These are phyloP conservation scores for Bryoerythrophyllum caledonicum DNA, from an alignment of 225 moss, liverwort and hornwort genomes.

Conservation along the genomic window DNA sequence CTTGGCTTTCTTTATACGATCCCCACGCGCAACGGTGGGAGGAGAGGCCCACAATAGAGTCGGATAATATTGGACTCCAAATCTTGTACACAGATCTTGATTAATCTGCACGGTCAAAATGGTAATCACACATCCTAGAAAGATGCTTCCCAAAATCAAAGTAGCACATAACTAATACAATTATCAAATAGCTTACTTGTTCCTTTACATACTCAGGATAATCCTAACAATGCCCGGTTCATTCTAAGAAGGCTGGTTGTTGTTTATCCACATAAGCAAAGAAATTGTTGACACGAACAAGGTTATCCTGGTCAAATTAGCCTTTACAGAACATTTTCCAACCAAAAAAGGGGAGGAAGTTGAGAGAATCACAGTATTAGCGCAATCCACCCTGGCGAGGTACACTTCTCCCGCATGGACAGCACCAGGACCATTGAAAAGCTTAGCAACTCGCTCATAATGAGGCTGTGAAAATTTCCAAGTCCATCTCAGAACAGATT, in stretches of 20 bases:
- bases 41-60: conserved; percentile 79
- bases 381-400: conserved; percentile 66
- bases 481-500: no score
- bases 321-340: no score
- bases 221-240: no score
- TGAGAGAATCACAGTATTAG: conserved; percentile 43
- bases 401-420: conserved; percentile 53
- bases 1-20: conserved; percentile 43
- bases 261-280: no score
- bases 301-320: no score
- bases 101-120: conserved; percentile 69
- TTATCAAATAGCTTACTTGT: no score
- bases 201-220: no score
- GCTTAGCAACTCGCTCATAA: conserved; percentile 54
- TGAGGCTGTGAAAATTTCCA: no score
- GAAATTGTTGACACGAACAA: no score
- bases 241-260: no score
- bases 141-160: not conserved
- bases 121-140: conserved; percentile 27
- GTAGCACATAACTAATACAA: no score
- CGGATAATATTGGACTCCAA: conserved; percentile 65
- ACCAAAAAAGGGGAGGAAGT: not conserved
- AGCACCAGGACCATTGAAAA: conserved; percentile 58
- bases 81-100: conserved; percentile 69
- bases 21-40: conserved; percentile 60